Conservation (phyloP, 768 basidiomycete genomes). For the Serendipita sp. region DNA sequence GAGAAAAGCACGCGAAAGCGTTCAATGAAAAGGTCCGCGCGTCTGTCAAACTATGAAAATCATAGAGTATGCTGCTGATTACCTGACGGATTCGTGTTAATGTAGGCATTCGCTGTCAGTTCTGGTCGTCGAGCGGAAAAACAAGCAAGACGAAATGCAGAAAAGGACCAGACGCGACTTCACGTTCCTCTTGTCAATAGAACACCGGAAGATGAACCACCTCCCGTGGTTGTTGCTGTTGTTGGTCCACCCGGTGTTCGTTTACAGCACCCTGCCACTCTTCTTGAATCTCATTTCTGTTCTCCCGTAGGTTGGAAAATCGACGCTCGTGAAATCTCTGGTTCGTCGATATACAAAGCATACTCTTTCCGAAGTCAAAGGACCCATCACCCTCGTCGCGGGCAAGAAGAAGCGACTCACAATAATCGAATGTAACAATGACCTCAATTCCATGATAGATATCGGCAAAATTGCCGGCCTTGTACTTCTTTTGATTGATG, state of each 20-base stretch:
- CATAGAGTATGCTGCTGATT: not conserved
- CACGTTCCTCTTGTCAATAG: slow-evolving; percentile 94
- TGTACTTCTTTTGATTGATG: slow-evolving; percentile 94
- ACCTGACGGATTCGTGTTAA: not conserved
- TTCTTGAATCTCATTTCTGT: not conserved
- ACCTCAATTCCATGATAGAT: slow-evolving; percentile 97
- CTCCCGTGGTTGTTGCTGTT: slow-evolving; percentile 86
- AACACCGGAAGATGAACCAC: slow-evolving; percentile 80
- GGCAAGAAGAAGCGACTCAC: slow-evolving; percentile 91
- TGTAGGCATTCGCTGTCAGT: slow-evolving; percentile 76
- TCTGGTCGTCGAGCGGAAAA: slow-evolving; percentile 81
- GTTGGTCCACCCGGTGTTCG: slow-evolving; percentile 84
- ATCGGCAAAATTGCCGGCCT: slow-evolving; percentile 93
- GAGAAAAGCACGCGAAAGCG: slow-evolving; percentile 5
- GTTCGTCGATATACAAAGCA: slow-evolving; percentile 90
- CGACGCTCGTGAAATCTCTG: slow-evolving; percentile 81
- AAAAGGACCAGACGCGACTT: slow-evolving; percentile 83
- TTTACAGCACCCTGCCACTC: not conserved
- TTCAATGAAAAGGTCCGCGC: slow-evolving; percentile 16
- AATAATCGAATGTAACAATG: slow-evolving; percentile 94
- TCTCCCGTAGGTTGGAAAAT: slow-evolving; percentile 54
- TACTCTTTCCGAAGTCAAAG: slow-evolving; percentile 73
- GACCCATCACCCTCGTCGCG: slow-evolving; percentile 86
- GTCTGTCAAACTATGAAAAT: not conserved
- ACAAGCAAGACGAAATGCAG: slow-evolving; percentile 79